Evolutionary conservation across 306 rosid species (phyloP), one percentile per base, ranked within the genome.

Genomic region (Mucuna pruriens): DNA sequence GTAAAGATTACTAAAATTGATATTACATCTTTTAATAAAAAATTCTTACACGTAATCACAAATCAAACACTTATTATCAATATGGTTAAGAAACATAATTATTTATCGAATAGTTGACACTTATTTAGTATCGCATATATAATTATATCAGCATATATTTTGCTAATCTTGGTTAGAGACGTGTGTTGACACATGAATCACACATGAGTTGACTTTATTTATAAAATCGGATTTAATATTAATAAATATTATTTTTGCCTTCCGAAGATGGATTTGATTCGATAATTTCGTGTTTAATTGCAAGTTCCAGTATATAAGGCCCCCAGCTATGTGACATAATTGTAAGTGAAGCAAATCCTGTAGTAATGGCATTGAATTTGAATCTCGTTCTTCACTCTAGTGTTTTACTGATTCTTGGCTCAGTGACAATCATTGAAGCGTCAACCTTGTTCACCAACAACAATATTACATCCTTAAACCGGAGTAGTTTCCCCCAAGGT

Each of bases 401-500:
- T 39, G 36, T 65, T 12, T 7, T 40, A 38, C 22, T 74, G 1
- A 17, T 74, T 82, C 69, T 74, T 39, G 15, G 22, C 9, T 81
- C 78, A 42, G 36, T 74, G 3, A 1, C 8, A 25, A 54, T 52
- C 6, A 42, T 55, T 75, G 65, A 82, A 66, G 72, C 55, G 7
- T 16, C 52, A 64, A 40, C 69, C 0, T 2, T 63, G 13, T 74
- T 81, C 75, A 39, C 9, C 46, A 46, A 65, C 3, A 42, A 51
- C 13, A 29, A 7, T 17, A 25, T 5, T 9, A 19, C 68, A 11
- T 26, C 71, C 20, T 23, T 75, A 8, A 67, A 82, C 34, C 20
- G 85, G 0, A 66, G 34, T 9, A 75, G 81, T 82, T 82, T 82
- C 75, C 85, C 85, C 7, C 12, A 67, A 5, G 85, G 71, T 75